Base-by-base conservation (phyloP, 495 filamentous ascomycete genomes). In the Chaetomium fimeti region DNA sequence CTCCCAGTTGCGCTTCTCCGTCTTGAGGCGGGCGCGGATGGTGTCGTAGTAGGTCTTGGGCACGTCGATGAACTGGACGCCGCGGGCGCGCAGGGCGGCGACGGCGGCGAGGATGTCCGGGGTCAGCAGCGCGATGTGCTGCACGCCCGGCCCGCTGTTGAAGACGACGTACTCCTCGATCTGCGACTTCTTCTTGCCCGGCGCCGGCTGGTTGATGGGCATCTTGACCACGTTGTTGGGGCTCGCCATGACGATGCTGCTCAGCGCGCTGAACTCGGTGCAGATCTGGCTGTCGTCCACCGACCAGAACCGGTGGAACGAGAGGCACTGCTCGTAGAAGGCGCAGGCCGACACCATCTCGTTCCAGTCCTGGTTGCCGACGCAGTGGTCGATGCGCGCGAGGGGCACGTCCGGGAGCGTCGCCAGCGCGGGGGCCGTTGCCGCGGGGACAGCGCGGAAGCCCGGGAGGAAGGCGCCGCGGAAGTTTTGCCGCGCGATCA, bases 171-270 rank as follows among this genome's bases (percentile, higher is more conserved):
- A 97, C 76, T 97, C 93, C 74, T 96, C 92, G 71, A 97, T 97
- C 77, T 97, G 93, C 2, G 85, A 89, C 74, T 88, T 87, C 71
- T 88, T 89, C 76, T 91, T 91, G 56, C 92, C 93, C 48, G 85
- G 82, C 0, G 93, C 92, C 3, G 92, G 93, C 78, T 97, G 91
- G 82, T 97, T 97, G 83, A 97, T 93, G 68, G 93, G 93, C 90
- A 97, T 97, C 75, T 96, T 96, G 68, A 97, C 88, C 7, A 87
- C 71, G 63, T 76, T 75, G 53, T 91, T 87, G 75, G 89, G 89
- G 2, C 86, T 89, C 15, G 91, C 85, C 91, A 97, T 94, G 68
- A 97, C 93, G 66, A 96, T 85, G 69, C 84, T 88, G 72, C 87
- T 88, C 28, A 97, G 80, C 5, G 92, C 90, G 16, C 88, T 91